These are phyloP conservation scores for Eucalyptus tenuipes DNA, from an alignment of 345 rosid species.

Conservation along the genomic window DNA sequence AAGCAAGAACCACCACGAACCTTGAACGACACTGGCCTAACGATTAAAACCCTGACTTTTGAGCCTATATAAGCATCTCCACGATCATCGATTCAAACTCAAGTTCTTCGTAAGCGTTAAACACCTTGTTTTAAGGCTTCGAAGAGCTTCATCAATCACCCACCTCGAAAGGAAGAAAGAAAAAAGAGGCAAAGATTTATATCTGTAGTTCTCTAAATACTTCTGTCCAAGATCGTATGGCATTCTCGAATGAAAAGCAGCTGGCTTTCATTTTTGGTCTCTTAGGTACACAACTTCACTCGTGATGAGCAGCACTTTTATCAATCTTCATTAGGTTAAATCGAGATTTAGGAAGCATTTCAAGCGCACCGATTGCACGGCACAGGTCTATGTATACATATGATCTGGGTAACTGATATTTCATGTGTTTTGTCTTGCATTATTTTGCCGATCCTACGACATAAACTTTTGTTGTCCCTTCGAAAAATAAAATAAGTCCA, in stretches of 20 bases:
- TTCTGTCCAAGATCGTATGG: conserved; percentile 11
- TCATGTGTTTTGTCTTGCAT: neutral
- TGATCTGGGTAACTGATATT: neutral
- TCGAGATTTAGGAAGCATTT: neutral
- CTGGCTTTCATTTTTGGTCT: conserved; percentile 57
- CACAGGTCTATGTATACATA: neutral
- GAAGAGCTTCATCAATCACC: neutral
- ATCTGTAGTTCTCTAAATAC: neutral
- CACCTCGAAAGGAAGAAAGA: neutral
- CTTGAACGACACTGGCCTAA: neutral
- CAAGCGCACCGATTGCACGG: neutral
- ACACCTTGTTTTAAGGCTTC: neutral
- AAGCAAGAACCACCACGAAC: neutral
- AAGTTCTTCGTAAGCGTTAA: neutral
- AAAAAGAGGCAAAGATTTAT: neutral
- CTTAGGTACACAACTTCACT: conserved; percentile 24
- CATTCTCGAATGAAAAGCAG: conserved; percentile 11
- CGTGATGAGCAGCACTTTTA: neutral
- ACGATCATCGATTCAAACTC: neutral
- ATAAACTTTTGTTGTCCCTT: neutral
- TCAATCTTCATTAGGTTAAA: neutral
- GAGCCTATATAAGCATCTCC: neutral
- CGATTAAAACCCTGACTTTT: neutral
- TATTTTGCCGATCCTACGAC: neutral
- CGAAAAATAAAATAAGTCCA: neutral